A percentile compares a stretch with the other conserved stretches of the same genome.
These are phyloP conservation scores for Arthrobotrys musiformis DNA, from an alignment of 2,329 filamentous ascomycete species.

Conservation along the genomic window DNA sequence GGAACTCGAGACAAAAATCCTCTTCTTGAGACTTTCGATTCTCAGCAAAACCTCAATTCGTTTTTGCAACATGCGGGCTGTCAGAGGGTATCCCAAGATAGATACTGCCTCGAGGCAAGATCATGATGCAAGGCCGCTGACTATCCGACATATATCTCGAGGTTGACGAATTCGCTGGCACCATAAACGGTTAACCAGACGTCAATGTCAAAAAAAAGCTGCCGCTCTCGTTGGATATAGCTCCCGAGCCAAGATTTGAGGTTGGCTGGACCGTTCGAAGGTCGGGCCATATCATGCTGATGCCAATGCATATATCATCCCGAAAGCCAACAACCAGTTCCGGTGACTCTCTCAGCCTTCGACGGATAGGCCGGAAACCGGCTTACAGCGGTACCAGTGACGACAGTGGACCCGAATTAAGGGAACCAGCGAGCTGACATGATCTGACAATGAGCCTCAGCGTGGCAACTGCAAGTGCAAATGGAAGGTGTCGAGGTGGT, in stretches of 20 bases:
- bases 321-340: constrained; percentile 24
- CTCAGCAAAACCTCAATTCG: not conserved
- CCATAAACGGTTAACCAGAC: constrained; percentile 18
- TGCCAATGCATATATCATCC: constrained; percentile 20
- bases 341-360: constrained; percentile 27
- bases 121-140: constrained; percentile 2
- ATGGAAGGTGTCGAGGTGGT: constrained; percentile 17
- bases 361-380: constrained; percentile 43
- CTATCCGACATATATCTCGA: not conserved
- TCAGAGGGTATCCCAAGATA: not conserved
- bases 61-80: not conserved
- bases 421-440: constrained; percentile 35
- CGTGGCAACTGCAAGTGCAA: constrained; percentile 39
- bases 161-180: constrained; percentile 5
- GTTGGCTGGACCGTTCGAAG: constrained; percentile 3
- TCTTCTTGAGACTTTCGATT: not conserved
- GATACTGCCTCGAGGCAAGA: not conserved
- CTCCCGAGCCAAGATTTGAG: not conserved
- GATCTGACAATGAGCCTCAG: constrained; percentile 44
- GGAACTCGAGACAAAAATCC: not conserved
- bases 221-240: not conserved
- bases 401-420: constrained; percentile 27
- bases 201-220: not conserved
- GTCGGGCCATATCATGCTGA: constrained; percentile 20
- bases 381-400: constrained; percentile 32